Evolutionary conservation across 2,329 filamentous ascomycete species (phyloP).

Genomic region (Scedosporium dehoogii): DNA sequence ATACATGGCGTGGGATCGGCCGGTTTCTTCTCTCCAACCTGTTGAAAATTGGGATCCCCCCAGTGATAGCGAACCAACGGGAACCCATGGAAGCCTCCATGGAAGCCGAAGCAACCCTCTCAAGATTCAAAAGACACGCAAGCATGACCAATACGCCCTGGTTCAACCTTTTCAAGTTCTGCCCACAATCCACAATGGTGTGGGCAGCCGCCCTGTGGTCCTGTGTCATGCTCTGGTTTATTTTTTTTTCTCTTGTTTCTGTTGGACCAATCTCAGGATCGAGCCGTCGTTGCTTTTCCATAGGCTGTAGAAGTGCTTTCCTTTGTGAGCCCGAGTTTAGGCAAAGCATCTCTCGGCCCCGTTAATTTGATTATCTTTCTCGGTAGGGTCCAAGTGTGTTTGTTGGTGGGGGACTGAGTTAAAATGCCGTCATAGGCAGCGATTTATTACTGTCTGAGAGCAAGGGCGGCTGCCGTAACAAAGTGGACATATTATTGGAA

Average conservation of each 20-base stretch:
- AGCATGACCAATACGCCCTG: not conserved
- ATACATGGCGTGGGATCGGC: not conserved
- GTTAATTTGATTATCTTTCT: not conserved
- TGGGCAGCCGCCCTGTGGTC: not conserved
- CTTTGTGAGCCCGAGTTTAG: conserved; percentile 3
- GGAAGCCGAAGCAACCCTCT: conserved; percentile 4
- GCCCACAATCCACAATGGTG: too few species aligned
- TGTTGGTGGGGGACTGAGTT: not conserved
- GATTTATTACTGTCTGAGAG: not conserved
- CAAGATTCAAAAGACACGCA: not conserved
- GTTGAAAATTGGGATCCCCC: conserved; percentile 1
- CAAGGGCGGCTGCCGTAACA: not conserved
- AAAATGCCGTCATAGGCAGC: conserved; percentile 3
- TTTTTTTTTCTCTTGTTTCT: not conserved
- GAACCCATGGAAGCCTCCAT: conserved; percentile 3
- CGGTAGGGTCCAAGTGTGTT: not conserved
- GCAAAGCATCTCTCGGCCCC: conserved; percentile 7
- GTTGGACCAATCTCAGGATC: not conserved
- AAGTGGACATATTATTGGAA: not conserved
- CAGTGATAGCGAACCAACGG: not conserved
- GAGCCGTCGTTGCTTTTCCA: not conserved
- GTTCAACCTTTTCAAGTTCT: too few species aligned
- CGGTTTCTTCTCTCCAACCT: not conserved
- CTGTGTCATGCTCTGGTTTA: not conserved
- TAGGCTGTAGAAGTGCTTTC: not conserved